phyloP scores from a whole-genome alignment of 805 yeast species.

The Scheffersomyces amazonensis region DNA sequence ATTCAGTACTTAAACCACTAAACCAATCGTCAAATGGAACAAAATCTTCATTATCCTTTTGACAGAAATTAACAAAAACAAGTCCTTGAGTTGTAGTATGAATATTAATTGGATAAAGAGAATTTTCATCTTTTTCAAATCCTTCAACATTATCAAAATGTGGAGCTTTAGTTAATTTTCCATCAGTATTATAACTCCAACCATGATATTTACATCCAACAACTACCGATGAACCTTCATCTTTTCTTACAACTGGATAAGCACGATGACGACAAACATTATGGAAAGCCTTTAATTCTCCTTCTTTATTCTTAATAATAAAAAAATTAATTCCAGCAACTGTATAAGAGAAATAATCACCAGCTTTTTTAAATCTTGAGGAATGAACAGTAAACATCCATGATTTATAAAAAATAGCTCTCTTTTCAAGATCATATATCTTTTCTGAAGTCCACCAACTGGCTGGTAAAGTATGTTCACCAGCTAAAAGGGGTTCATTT shows the following conservation, averaged over 20 bases:
- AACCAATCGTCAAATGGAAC: constrained; percentile 53
- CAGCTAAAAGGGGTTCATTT: constrained; percentile 11
- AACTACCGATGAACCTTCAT: constrained; percentile 54
- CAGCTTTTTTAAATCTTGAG: constrained; percentile 53
- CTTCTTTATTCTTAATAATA: constrained; percentile 49
- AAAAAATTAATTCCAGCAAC: constrained; percentile 55
- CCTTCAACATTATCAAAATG: constrained; percentile 60
- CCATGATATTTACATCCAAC: constrained; percentile 65
- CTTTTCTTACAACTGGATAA: constrained; percentile 58
- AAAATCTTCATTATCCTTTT: constrained; percentile 44
- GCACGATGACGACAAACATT: constrained; percentile 67
- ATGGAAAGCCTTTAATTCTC: constrained; percentile 57
- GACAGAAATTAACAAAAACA: constrained; percentile 51
- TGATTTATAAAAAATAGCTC: constrained; percentile 53
- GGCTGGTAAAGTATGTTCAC: constrained; percentile 56
- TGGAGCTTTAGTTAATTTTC: constrained; percentile 58
- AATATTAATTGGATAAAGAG: constrained; percentile 52
- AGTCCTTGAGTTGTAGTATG: constrained; percentile 56
- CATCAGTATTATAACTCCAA: constrained; percentile 64
- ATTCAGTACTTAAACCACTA: constrained; percentile 47
- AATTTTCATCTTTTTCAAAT: constrained; percentile 53
- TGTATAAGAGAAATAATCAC: constrained; percentile 52
- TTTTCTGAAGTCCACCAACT: constrained; percentile 65
- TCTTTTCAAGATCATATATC: constrained; percentile 55
- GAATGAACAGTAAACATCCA: constrained; percentile 56